Percentiles rank a stretch among this genome's conserved stretches.
Conservation (phyloP, 768 basidiomycete species). For the Antrodiella citrinella region DNA sequence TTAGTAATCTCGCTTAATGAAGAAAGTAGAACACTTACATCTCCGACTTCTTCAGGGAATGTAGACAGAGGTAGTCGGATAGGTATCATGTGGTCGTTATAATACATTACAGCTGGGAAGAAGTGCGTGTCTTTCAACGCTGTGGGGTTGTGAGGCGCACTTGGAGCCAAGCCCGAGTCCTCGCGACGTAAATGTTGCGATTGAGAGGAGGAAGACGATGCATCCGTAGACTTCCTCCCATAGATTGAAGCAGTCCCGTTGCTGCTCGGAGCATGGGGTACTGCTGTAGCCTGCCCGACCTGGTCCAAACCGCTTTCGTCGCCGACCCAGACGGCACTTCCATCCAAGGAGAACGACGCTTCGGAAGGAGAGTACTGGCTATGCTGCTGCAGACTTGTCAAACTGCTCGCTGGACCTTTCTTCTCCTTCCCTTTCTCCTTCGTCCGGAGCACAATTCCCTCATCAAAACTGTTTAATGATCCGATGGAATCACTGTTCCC, state of each 20-base stretch:
- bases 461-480: conserved; percentile 66
- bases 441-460: conserved; percentile 45
- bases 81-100: conserved; percentile 77
- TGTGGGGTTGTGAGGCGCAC: conserved; percentile 10
- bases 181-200: conserved; percentile 11
- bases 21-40: conserved; percentile 23
- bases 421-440: conserved; percentile 16
- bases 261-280: conserved; percentile 20
- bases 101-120: conserved; percentile 78
- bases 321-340: conserved; percentile 79
- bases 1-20: neutral
- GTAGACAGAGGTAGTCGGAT: conserved; percentile 86
- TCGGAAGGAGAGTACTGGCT: conserved; percentile 56
- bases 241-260: conserved; percentile 31
- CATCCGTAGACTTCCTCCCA: conserved; percentile 62
- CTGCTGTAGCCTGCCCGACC: conserved; percentile 16
- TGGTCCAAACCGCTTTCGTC: conserved; percentile 56
- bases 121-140: conserved; percentile 85
- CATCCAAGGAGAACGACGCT: conserved; percentile 68
- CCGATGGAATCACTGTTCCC: conserved; percentile 25
- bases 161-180: conserved; percentile 13
- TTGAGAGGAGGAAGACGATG: conserved; percentile 41
- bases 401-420: conserved; percentile 25
- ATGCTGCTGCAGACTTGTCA: conserved; percentile 23
- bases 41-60: conserved; percentile 94